These are phyloP conservation scores for Tricholoma sp. DNA, from an alignment of 768 basidiomycete species.

Conservation along the genomic window DNA sequence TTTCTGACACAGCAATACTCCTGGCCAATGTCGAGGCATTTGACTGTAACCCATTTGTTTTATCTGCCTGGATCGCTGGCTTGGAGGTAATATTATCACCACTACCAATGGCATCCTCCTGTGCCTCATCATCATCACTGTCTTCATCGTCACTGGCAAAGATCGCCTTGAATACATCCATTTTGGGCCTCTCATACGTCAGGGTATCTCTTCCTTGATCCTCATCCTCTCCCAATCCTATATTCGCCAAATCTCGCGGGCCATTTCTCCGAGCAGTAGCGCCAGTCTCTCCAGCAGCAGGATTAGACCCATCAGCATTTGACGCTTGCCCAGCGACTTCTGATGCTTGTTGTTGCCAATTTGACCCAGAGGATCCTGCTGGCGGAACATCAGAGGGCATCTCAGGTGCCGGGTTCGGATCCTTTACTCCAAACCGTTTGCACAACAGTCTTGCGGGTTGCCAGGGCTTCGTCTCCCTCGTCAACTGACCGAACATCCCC, in stretches of 20 bases:
- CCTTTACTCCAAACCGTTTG: constrained; percentile 90
- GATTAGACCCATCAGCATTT: constrained; percentile 5
- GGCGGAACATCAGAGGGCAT: constrained; percentile 26
- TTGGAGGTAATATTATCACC: neutral
- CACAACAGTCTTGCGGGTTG: constrained; percentile 82
- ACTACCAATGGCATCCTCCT: constrained; percentile 13
- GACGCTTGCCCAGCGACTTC: neutral
- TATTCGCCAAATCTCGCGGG: constrained; percentile 66
- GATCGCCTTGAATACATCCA: constrained; percentile 96
- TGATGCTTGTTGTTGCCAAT: constrained; percentile 11
- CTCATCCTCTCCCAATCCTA: constrained; percentile 92
- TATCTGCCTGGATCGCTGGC: neutral
- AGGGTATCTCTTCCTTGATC: constrained; percentile 82
- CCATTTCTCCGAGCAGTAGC: constrained; percentile 16
- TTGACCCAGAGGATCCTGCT: constrained; percentile 15
- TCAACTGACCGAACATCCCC: constrained; percentile 90
- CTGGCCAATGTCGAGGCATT: neutral
- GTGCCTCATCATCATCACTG: constrained; percentile 60
- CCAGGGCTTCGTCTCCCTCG: constrained; percentile 70
- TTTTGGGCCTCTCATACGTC: constrained; percentile 81
- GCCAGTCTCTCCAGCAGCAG: constrained; percentile 12
- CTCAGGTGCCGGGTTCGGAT: constrained; percentile 65
- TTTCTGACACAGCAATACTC: constrained; percentile 8
- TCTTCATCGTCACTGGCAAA: constrained; percentile 95
- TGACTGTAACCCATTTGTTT: neutral